Evolutionary conservation across 495 filamentous ascomycete genomes (phyloP).

Genomic region (Aspergillus leporis): DNA sequence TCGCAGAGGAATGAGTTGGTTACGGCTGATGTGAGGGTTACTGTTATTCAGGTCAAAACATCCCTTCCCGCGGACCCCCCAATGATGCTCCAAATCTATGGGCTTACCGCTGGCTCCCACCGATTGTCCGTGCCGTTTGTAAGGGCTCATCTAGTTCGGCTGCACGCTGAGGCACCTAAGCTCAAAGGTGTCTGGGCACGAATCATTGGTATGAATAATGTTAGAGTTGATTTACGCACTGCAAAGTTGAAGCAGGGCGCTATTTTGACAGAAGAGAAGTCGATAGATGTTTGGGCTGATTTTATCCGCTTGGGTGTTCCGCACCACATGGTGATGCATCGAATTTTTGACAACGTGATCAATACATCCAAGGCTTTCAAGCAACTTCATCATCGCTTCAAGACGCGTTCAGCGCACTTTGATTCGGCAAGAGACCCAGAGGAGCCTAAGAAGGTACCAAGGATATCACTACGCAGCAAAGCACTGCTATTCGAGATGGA

Average conservation of each 20-base stretch:
- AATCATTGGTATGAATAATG: slow-evolving; percentile 76
- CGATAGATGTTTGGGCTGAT: slow-evolving; percentile 81
- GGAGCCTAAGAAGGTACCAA: slow-evolving; percentile 80
- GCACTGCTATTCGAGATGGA: slow-evolving; percentile 87
- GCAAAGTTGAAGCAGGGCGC: slow-evolving; percentile 64
- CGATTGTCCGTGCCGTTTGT: slow-evolving; percentile 81
- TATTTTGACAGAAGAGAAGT: slow-evolving; percentile 67
- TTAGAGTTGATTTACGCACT: slow-evolving; percentile 77
- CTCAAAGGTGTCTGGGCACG: slow-evolving; percentile 82
- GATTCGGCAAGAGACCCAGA: slow-evolving; percentile 80
- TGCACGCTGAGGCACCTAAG: slow-evolving; percentile 84
- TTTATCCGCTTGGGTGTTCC: slow-evolving; percentile 87
- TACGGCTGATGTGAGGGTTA: slow-evolving; percentile 74
- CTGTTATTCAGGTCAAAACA: slow-evolving; percentile 83
- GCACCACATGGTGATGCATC: slow-evolving; percentile 90
- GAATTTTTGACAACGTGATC: slow-evolving; percentile 87
- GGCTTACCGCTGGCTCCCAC: slow-evolving; percentile 77
- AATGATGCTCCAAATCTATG: slow-evolving; percentile 86
- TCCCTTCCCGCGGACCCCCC: slow-evolving; percentile 83
- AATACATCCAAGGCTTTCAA: slow-evolving; percentile 85
- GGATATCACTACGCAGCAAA: slow-evolving; percentile 76
- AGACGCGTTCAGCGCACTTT: slow-evolving; percentile 82
- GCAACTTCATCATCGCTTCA: slow-evolving; percentile 89
- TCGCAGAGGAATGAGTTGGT: slow-evolving; percentile 62
- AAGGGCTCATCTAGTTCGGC: slow-evolving; percentile 68